Evolutionary conservation across 306 rosid genomes (phyloP).

Genomic region (Aeschynomene evenia): DNA sequence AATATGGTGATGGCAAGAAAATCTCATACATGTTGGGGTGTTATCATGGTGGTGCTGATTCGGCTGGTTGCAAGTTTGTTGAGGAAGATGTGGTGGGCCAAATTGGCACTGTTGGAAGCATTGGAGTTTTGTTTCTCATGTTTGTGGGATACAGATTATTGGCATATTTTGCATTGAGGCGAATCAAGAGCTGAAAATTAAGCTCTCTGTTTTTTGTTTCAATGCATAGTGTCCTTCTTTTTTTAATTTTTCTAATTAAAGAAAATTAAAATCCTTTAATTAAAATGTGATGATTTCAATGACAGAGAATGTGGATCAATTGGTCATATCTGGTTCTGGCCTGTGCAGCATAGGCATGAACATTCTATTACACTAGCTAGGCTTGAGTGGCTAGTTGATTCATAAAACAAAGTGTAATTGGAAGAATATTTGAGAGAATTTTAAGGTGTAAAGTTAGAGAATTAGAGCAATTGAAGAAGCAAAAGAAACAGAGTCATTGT

Average conservation of each 20-base stretch:
- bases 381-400: constrained; percentile 30
- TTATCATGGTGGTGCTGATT: constrained; percentile 27
- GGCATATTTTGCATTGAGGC: constrained; percentile 78
- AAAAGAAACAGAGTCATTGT: constrained; percentile 35
- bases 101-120: constrained; percentile 54
- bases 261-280: background rate
- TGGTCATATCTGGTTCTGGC: constrained; percentile 24
- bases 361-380: constrained; percentile 30
- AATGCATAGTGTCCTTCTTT: constrained; percentile 3
- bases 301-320: constrained; percentile 23
- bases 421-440: constrained; percentile 28
- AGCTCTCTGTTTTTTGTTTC: background rate
- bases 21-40: constrained; percentile 63
- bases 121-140: constrained; percentile 63
- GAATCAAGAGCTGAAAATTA: constrained; percentile 50
- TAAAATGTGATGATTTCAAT: background rate
- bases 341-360: constrained; percentile 17
- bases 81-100: constrained; percentile 84
- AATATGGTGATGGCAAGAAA: constrained; percentile 65
- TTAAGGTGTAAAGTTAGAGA: constrained; percentile 39
- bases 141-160: constrained; percentile 74
- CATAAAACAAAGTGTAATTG: constrained; percentile 30
- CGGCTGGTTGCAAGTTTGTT: constrained; percentile 56
- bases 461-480: constrained; percentile 14
- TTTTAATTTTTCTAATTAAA: background rate